Evolutionary conservation across 1,284 basidiomycete genomes (phyloP).

Genomic region (Ceraceosorus guamensis): DNA sequence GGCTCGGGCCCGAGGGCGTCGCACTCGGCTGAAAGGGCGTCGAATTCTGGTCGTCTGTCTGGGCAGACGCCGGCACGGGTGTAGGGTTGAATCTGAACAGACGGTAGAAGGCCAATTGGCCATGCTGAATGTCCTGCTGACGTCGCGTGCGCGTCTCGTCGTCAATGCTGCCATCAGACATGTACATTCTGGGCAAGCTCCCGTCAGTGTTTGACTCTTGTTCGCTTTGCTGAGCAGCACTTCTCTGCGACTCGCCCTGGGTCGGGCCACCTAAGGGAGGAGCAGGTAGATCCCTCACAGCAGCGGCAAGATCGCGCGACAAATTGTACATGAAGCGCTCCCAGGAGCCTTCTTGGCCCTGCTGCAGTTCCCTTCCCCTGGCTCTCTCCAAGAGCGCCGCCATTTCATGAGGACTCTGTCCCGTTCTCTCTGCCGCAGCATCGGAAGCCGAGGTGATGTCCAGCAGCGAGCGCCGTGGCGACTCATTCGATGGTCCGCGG

Average conservation of each 20-base stretch:
- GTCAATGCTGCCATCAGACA: not conserved
- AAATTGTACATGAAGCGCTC: constrained; percentile 11
- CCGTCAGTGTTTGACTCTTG: not conserved
- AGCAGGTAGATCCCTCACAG: constrained; percentile 6
- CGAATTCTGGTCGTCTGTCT: not conserved
- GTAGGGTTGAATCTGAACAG: constrained; percentile 38
- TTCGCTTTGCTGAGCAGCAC: constrained; percentile 1
- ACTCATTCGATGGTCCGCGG: not conserved
- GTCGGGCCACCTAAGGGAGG: not conserved
- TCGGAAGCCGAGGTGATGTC: not conserved
- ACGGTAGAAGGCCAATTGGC: constrained; percentile 44
- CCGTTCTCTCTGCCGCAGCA: not conserved
- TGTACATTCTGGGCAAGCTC: not conserved
- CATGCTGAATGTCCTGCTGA: constrained; percentile 30
- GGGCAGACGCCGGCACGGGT: too few species aligned
- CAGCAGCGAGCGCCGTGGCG: not conserved
- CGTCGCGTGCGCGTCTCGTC: constrained; percentile 10
- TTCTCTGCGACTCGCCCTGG: not conserved
- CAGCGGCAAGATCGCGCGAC: constrained; percentile 7
- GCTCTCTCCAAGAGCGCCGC: constrained; percentile 7
- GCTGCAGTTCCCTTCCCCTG: constrained; percentile 1
- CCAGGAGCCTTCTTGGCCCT: constrained; percentile 6
- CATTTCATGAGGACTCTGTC: constrained; percentile 2
- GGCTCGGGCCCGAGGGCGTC: too few species aligned
- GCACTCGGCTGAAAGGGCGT: not conserved